A percentile compares a stretch with the other conserved stretches of the same genome.
These are phyloP conservation scores for Botrytis paeoniae DNA, from an alignment of 2,329 filamentous ascomycete species.

Conservation along the genomic window DNA sequence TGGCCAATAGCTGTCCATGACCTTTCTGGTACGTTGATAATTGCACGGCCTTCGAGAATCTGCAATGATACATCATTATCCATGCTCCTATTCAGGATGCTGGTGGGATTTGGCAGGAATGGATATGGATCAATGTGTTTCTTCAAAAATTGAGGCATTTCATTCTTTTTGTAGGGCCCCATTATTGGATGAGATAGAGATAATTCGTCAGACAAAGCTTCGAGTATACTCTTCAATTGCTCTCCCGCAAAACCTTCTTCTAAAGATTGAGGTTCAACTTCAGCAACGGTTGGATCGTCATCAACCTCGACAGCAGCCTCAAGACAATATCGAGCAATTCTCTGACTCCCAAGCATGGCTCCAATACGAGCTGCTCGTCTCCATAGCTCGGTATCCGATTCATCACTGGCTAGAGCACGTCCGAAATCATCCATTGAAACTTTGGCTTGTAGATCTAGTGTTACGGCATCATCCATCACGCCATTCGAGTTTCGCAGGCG, in stretches of 20 bases:
- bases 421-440: conserved; percentile 55
- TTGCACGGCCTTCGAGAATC: conserved; percentile 19
- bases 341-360: conserved; percentile 54
- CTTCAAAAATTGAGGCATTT: conserved; percentile 50
- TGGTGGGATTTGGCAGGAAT: conserved; percentile 55
- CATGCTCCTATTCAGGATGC: conserved; percentile 9
- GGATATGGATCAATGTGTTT: conserved; percentile 60
- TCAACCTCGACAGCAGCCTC: conserved; percentile 66
- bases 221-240: conserved; percentile 55
- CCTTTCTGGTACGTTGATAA: conserved; percentile 27
- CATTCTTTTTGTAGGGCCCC: conserved; percentile 52
- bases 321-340: conserved; percentile 59
- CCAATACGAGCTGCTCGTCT: conserved; percentile 57
- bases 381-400: conserved; percentile 66
- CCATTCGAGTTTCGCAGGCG: conserved; percentile 43
- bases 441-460: conserved; percentile 36
- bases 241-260: conserved; percentile 63
- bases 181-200: conserved; percentile 60
- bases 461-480: conserved; percentile 34
- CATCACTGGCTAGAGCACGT: conserved; percentile 60
- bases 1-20: conserved; percentile 36
- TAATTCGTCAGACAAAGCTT: conserved; percentile 53
- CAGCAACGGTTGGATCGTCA: conserved; percentile 60
- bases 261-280: conserved; percentile 60
- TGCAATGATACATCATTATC: conserved; percentile 18